Evolutionary conservation across 306 rosid genomes (phyloP), one percentile per base, ranked within the genome.

Genomic region (Corylus heterophylla): DNA sequence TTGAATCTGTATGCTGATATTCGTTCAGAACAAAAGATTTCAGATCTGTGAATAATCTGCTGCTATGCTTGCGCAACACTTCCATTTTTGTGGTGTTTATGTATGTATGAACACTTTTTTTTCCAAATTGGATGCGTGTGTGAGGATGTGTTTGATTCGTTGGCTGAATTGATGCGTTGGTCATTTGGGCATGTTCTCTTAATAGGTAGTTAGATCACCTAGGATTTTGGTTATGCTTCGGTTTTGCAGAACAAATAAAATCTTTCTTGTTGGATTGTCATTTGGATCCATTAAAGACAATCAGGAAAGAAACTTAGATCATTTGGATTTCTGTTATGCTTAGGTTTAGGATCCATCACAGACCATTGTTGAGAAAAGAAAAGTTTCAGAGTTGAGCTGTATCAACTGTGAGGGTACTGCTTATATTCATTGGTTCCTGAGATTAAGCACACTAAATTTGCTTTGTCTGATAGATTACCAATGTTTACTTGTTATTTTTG

Each of bases 21-120:
- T 55, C 20, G 25, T n/a, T 55, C 2, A 55, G 62, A 52, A 14
- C 25, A 7, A 55, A n/a, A 55, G 11, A 3, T 2, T 6, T n/a
- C 62, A 55, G 62, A n/a, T 55, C 62, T 55, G 62, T 55, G 62
- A 55, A 55, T n/a, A n/a, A 55, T 55, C 10, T 55, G 29, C n/a
- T n/a, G 62, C 62, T 55, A n/a, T 55, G 62, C 29, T 20, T 25
- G 7, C 6, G 62, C 62, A 55, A 18, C 11, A 17, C 62, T 18
- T 3, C 10, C 39, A 11, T 11, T 59, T 59, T 25, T 25, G 35
- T 4, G 16, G 16, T 59, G 66, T 25, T 59, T 25, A 59, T 59
- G 62, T n/a, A n/a, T n/a, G 7, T 54, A 18, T 18, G 25, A 17
- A 54, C 61, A 18, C 25, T 18, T 5, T 18, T 54, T 54, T 55